Base-by-base conservation (phyloP, 176 grass and related monocot genomes). In the Avena insularis region DNA sequence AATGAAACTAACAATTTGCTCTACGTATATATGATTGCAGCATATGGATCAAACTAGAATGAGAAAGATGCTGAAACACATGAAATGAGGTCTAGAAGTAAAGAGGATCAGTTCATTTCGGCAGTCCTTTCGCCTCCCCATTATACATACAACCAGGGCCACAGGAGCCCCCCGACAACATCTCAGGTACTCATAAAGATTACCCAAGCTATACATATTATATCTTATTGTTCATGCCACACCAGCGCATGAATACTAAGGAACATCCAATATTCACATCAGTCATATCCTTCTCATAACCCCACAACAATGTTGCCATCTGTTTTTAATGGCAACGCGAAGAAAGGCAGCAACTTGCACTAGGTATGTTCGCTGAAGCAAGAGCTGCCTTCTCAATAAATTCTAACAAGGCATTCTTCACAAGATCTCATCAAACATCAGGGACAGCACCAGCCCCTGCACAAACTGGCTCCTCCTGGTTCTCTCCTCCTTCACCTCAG, bases 401-500 rank as follows among this genome's bases (percentile, higher is more conserved):
- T 51, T 38, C 45, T 71, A 19, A 70, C 0, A 31, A 61, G 45
- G 20, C 33, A 85, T 3, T 73, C 60, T 82, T 93, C 79, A 93
- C 58, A 92, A 83, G 46, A 79, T 82, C 25, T 92, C 92, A 20
- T 94, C 86, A 67, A 97, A 94, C 78, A 97, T 90, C 80, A 91
- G 89, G 31, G 94, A 97, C 82, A 94, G 73, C 12, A 97, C 49
- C 8, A 97, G 83, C 31, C 92, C 94, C 81, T 85, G 90, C 36
- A 88, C 92, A 60, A 97, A 97, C 29, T 92, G 79, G 83, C 94
- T 97, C 86, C 88, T 92, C 77, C 88, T 91, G 63, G 75, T 89
- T 75, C 48, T 90, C 92, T 97, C 94, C 84, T 89, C 92, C 73
- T 92, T 91, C 19, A 83, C 94, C 69, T 92, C 94, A 75, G 94